Percentiles rank a stretch among this genome's conserved stretches.
Conservation (phyloP, 257 asterid genomes). For the Oldenlandia corymbosa region DNA sequence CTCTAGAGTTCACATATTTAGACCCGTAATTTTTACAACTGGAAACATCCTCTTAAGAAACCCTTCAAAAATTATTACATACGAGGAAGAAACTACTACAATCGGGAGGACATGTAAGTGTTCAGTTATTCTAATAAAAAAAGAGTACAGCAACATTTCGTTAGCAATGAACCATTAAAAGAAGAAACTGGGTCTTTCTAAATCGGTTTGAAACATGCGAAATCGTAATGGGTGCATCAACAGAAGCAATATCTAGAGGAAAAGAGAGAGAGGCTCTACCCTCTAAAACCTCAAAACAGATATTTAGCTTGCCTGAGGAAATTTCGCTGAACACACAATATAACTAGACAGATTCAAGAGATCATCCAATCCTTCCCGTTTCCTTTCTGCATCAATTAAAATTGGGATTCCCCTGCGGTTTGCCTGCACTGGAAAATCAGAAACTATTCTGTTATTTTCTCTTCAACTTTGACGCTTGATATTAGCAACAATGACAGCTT, state of each 20-base stretch:
- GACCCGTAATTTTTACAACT: not conserved
- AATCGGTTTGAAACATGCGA: not conserved
- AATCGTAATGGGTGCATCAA: not conserved
- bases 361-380: conserved; percentile 83
- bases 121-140: not conserved
- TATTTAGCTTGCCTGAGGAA: conserved; percentile 74
- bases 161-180: not conserved
- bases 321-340: conserved; percentile 70
- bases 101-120: not conserved
- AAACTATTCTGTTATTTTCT: conserved; percentile 33
- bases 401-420: conserved; percentile 76
- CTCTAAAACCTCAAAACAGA: conserved; percentile 4
- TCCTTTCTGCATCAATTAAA: conserved; percentile 81
- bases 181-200: not conserved
- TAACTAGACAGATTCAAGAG: conserved; percentile 69
- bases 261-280: conserved; percentile 1
- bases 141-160: not conserved
- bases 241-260: not conserved
- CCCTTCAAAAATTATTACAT: not conserved
- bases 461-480: not conserved
- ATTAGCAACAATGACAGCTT: not conserved
- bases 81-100: not conserved
- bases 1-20: not conserved
- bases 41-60: not conserved
- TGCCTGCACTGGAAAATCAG: conserved; percentile 91